A percentile compares a stretch with the other conserved stretches of the same genome.
Evolutionary conservation across 495 filamentous ascomycete species (phyloP).

Genomic region (Trichoderma gamsii): DNA sequence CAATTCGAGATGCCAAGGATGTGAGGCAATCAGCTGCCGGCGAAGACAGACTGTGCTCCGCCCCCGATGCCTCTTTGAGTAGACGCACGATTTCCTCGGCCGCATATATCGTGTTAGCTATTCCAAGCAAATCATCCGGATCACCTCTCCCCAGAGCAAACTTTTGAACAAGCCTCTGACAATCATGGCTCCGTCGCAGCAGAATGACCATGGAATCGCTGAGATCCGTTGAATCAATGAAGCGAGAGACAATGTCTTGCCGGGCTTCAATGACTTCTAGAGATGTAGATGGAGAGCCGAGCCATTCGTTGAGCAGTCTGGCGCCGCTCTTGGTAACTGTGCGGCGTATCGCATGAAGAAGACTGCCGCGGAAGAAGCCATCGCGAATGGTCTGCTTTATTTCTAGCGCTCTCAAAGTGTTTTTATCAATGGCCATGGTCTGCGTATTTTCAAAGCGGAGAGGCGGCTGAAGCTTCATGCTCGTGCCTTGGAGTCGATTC

Average conservation of each 20-base stretch:
- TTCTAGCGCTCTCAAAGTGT: constrained; percentile 82
- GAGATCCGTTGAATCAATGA: constrained; percentile 56
- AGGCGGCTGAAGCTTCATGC: constrained; percentile 81
- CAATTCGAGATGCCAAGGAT: constrained; percentile 53
- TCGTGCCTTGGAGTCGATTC: constrained; percentile 66
- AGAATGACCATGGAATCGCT: constrained; percentile 59
- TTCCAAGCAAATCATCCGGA: constrained; percentile 79
- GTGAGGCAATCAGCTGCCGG: constrained; percentile 36
- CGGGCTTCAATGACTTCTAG: constrained; percentile 70
- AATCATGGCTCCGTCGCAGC: constrained; percentile 75
- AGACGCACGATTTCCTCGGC: constrained; percentile 59
- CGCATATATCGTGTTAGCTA: constrained; percentile 75
- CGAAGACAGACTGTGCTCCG: not conserved
- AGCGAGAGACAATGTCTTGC: constrained; percentile 72
- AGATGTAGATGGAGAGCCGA: constrained; percentile 85
- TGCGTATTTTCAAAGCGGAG: constrained; percentile 62
- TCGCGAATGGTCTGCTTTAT: constrained; percentile 80
- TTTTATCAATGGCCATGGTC: constrained; percentile 85
- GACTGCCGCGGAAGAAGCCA: constrained; percentile 64
- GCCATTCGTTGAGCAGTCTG: constrained; percentile 70
- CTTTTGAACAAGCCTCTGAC: constrained; percentile 83
- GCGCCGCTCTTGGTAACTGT: constrained; percentile 89
- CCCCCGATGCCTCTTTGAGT: constrained; percentile 25
- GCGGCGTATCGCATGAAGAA: constrained; percentile 80
- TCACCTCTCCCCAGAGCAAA: constrained; percentile 90